Base-by-base conservation (phyloP, 176 grass and related monocot genomes). In the Eleusine coracana region DNA sequence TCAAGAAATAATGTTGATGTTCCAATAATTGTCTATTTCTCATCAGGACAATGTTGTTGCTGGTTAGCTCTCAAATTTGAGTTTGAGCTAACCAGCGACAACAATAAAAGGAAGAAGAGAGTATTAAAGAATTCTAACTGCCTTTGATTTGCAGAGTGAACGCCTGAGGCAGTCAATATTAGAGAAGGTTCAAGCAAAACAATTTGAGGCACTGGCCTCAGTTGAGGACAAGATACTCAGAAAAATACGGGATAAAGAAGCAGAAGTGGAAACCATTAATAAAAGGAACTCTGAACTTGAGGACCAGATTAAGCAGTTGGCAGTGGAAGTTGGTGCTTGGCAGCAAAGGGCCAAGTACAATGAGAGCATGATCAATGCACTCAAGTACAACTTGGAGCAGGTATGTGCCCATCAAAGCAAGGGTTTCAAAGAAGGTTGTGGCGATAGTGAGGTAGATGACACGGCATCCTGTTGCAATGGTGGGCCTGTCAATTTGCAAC, bases 321-420 rank as follows among this genome's bases (percentile, higher is more conserved):
- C 91, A 23, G 74, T 89, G 73, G 96, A 99, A 87, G 96, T 92
- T 82, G 85, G 80, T 75, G 84, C 91, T 6, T 99, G 96, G 96
- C 96, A 99, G 87, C 93, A 94, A 61, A 86, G 96, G n/a, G 96
- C 91, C 45, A 99, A 94, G 91, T 94, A 99, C 80, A 96, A 99
- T 13, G 96, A 99, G 76, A 99, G 87, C 85, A 92, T 99, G 93
- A 95, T 99, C 51, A 93, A 73, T 65, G 89, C 93, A 83, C 93
- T 99, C 66, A 99, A 99, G 80, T 96, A 92, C 83, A 99, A 93
- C 73, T 58, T 99, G 38, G 96, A 96, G 25, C 93, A 98, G 82
- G 90, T 98, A 70, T 98, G 84, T 75, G 93, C 93, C 16, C 96
- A 94, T 65, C 96, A 96, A 79, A 92, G 87, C 91, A 91, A 92